Conservation (phyloP, 129 eudicot species). For the Mikania micrantha region DNA sequence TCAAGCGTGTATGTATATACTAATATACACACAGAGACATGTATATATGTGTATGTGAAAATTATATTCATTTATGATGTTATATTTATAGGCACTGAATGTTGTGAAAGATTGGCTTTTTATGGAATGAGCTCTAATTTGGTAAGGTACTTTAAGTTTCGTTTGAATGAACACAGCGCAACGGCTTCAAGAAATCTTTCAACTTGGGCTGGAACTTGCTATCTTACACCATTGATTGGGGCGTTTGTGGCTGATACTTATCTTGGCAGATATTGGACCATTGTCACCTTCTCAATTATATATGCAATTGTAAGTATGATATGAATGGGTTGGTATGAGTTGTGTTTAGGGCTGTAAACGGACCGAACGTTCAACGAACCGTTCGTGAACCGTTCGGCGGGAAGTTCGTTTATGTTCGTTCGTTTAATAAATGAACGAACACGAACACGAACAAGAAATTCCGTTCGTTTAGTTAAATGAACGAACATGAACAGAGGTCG, state of each 20-base stretch:
- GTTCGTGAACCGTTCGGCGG: no score
- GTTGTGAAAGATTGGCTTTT: slow-evolving; percentile 71
- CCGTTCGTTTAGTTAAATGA: no score
- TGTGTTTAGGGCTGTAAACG: no score
- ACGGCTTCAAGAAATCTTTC: slow-evolving; percentile 58
- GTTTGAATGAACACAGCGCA: slow-evolving; percentile 44
- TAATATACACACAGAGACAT: not conserved
- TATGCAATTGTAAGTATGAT: slow-evolving; percentile 43
- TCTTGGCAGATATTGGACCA: slow-evolving; percentile 67
- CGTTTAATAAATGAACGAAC: no score
- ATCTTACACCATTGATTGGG: slow-evolving; percentile 57
- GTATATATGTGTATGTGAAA: not conserved
- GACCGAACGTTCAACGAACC: no score
- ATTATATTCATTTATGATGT: not conserved
- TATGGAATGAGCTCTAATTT: slow-evolving; percentile 72
- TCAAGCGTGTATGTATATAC: no score
- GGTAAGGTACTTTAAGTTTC: slow-evolving; percentile 48
- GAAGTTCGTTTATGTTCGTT: no score
- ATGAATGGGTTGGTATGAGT: not conserved
- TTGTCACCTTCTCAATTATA: slow-evolving; percentile 58
- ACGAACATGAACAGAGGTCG: no score
- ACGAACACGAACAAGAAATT: no score
- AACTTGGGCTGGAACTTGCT: slow-evolving; percentile 73
- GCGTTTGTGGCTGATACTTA: slow-evolving; percentile 82
- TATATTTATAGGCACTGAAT: slow-evolving; percentile 53